These are phyloP conservation scores for Lavandula angustifolia DNA, from an alignment of 257 asterid species.

Conservation along the genomic window DNA sequence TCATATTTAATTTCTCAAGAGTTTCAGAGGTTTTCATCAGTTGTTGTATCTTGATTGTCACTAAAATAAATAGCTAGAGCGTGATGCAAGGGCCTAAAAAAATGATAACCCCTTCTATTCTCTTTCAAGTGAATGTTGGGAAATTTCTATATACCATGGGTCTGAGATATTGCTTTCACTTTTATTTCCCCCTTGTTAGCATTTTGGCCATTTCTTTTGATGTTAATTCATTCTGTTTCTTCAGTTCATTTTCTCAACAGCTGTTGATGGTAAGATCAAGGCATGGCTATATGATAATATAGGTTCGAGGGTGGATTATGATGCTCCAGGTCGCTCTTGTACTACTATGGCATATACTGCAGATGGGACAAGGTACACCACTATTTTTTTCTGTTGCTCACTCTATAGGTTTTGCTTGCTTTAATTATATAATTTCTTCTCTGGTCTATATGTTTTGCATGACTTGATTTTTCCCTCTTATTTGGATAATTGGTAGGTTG, in stretches of 20 bases:
- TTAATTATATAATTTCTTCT: slow-evolving; percentile 6
- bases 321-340: slow-evolving; percentile 64
- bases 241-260: slow-evolving; percentile 64
- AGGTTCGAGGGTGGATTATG: slow-evolving; percentile 61
- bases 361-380: slow-evolving; percentile 64
- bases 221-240: slow-evolving; percentile 13
- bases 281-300: slow-evolving; percentile 62
- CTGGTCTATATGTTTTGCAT: slow-evolving; percentile 7
- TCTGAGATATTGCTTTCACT: neutral
- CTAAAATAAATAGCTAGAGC: neutral
- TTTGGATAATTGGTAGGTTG: slow-evolving; percentile 40
- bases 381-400: slow-evolving; percentile 16
- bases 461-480: neutral
- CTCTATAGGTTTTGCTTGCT: slow-evolving; percentile 13
- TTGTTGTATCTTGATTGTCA: neutral
- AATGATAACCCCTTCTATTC: neutral
- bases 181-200: neutral
- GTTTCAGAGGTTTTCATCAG: neutral
- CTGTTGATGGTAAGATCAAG: slow-evolving; percentile 69
- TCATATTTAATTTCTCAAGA: slow-evolving; percentile 4
- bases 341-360: slow-evolving; percentile 67
- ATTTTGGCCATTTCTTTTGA: neutral
- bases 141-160: slow-evolving; percentile 7
- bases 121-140: neutral
- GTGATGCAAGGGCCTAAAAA: slow-evolving; percentile 3